These are phyloP conservation scores for Tetrahymena thermophila DNA, from an alignment of 73 alveolate species.

Conservation along the genomic window DNA sequence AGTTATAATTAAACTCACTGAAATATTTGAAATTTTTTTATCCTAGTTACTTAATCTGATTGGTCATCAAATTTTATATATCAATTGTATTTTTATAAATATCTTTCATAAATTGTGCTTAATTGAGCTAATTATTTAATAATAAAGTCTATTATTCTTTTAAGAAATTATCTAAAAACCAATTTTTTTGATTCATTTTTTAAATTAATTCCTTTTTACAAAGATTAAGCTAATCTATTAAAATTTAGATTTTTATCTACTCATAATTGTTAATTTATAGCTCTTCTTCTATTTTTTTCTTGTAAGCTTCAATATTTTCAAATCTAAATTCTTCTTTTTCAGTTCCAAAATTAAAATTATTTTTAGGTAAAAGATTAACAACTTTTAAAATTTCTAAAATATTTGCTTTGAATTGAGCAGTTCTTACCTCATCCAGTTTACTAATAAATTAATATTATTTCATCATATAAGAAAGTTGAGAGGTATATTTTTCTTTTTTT, in stretches of 20 bases:
- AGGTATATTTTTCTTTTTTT: neutral
- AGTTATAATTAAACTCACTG: no score
- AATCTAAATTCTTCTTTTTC: neutral
- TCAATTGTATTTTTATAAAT: neutral
- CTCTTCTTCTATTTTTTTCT: neutral
- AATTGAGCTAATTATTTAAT: no score
- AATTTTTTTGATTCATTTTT: no score
- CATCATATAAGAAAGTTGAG: neutral
- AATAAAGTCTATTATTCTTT: no score
- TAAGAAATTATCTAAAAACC: neutral
- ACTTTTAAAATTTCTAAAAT: no score
- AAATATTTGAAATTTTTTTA: no score
- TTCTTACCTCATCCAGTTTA: no score
- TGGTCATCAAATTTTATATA: neutral
- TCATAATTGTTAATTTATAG: no score
- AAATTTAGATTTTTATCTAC: no score
- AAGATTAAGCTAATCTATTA: neutral
- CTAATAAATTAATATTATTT: neutral
- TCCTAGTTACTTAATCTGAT: neutral
- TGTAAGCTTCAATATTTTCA: neutral
- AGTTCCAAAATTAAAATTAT: no score
- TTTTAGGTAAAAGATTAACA: neutral
- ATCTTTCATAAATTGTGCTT: neutral
- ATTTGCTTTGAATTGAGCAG: no score
- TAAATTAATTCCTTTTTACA: neutral